Evolutionary conservation across 345 rosid species (phyloP), one percentile per base, ranked within the genome.

Genomic region (Iberis pinnata): DNA sequence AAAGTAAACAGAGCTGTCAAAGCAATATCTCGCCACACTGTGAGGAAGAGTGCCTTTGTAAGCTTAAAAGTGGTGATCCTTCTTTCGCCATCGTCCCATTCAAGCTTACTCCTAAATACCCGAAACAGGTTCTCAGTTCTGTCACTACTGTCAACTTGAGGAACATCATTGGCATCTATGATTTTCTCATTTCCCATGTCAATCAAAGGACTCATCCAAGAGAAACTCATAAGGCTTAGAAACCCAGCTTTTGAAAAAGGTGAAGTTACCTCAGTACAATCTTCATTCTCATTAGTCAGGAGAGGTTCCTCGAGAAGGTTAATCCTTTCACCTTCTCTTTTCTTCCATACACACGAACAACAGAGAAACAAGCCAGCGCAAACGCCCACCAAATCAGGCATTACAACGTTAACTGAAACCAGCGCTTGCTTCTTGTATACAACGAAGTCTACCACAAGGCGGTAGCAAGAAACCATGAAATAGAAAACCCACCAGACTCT

Each of bases 401-500:
- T 60, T 19, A 76, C 54, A 43, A 27, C 37, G 60, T 60, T 71
- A 48, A 63, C 12, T 29, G 58, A 70, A 18, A 73, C 58, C 2
- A 60, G 10, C 11, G 18, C 41, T 37, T 69, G 75, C 39, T 25
- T 69, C 31, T 49, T 51, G 60, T 54, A 63, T 35, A 73, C 52
- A 70, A 80, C 49, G 55, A 75, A 6, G 61, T 79, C 89, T 45
- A 77, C 46, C 56, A 77, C 77, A 50, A 83, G 71, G 51, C 73
- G 70, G 74, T 70, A 89, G 75, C 78, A 76, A 43, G 89, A 79
- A 63, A 83, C 58, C 49, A 68, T 37, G 12, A 73, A 59, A 60
- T 69, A 83, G 54, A 81, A 74, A 12, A 68, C 84, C 84, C 83
- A 80, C 95, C 93, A 89, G 48, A 80, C 43, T 62, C 88, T 77